These are phyloP conservation scores for Bipolaris cookei DNA, from an alignment of 2,329 filamentous ascomycete genomes.

Conservation along the genomic window DNA sequence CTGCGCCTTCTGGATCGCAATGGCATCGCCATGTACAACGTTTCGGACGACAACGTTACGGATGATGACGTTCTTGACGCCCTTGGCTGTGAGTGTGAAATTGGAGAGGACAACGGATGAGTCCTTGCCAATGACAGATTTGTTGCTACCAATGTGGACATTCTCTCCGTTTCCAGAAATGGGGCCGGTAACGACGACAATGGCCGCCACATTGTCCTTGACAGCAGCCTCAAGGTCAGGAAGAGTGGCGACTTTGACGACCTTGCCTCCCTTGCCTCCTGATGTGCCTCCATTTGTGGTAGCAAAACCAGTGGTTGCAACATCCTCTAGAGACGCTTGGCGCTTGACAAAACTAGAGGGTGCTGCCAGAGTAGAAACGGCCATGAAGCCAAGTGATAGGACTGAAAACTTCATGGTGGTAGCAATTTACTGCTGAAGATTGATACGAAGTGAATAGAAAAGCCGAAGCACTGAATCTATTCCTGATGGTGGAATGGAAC, in stretches of 20 bases:
- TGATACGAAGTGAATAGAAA: constrained; percentile 20
- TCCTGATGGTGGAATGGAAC: constrained; percentile 25
- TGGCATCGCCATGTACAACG: constrained; percentile 59
- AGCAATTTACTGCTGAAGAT: constrained; percentile 14
- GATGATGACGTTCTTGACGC: constrained; percentile 61
- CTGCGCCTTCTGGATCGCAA: constrained; percentile 56
- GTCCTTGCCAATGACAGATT: constrained; percentile 59
- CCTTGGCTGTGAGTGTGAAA: constrained; percentile 57
- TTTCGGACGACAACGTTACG: constrained; percentile 62
- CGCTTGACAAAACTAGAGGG: constrained; percentile 36
- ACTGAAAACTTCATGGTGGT: constrained; percentile 41
- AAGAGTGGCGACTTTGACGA: constrained; percentile 44
- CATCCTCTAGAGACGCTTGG: constrained; percentile 37
- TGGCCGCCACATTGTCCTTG: constrained; percentile 51
- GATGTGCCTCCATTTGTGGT: constrained; percentile 48
- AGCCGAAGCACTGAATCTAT: constrained; percentile 22
- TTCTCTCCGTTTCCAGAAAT: constrained; percentile 51
- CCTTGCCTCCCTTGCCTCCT: constrained; percentile 48
- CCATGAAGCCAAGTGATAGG: constrained; percentile 38
- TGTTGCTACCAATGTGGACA: constrained; percentile 58
- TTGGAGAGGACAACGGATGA: constrained; percentile 54
- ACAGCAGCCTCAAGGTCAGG: constrained; percentile 55
- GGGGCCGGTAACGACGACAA: constrained; percentile 57
- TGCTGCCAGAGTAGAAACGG: constrained; percentile 43
- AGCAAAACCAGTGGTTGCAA: constrained; percentile 41